Conservation (phyloP, 73 alveolate species). For the Symbiodinium natans region DNA sequence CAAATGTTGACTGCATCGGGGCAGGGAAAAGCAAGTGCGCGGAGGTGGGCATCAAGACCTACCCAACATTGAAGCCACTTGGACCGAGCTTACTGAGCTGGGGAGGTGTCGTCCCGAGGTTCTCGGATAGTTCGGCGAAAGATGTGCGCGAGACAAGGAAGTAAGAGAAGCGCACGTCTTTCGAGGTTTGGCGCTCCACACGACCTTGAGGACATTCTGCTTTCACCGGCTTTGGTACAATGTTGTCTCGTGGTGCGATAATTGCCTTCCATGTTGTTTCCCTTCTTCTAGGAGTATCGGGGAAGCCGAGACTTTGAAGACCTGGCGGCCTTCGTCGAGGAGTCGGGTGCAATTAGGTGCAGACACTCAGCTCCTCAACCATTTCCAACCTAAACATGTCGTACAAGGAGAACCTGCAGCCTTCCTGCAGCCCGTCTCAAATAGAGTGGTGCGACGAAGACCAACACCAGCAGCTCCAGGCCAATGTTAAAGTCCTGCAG, state of each 20-base stretch:
- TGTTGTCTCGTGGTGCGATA: too few relatives aligned
- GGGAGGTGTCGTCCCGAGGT: too few relatives aligned
- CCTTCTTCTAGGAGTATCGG: background rate
- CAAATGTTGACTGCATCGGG: constrained; percentile 90
- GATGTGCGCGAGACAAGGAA: too few relatives aligned
- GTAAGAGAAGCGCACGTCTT: too few relatives aligned
- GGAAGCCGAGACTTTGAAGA: background rate
- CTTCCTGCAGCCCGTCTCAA: background rate
- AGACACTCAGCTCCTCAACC: too few relatives aligned
- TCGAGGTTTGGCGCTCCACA: background rate
- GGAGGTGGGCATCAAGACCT: constrained; percentile 84
- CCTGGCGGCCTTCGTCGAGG: background rate
- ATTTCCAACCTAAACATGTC: too few relatives aligned
- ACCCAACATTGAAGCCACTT: constrained; percentile 50
- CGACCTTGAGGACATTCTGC: background rate
- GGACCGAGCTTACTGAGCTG: background rate
- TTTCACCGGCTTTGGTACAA: too few relatives aligned
- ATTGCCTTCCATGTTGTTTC: too few relatives aligned
- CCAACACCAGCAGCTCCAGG: background rate
- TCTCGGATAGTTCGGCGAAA: too few relatives aligned
- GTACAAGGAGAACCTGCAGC: background rate
- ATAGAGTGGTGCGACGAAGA: background rate
- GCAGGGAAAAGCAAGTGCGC: constrained; percentile 72
- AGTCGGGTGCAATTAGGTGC: too few relatives aligned
- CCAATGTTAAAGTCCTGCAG: too few relatives aligned